A percentile compares a stretch with the other conserved stretches of the same genome.
phyloP scores from a whole-genome alignment of 2,329 filamentous ascomycete genomes.

The Colletotrichum theobromicola region DNA sequence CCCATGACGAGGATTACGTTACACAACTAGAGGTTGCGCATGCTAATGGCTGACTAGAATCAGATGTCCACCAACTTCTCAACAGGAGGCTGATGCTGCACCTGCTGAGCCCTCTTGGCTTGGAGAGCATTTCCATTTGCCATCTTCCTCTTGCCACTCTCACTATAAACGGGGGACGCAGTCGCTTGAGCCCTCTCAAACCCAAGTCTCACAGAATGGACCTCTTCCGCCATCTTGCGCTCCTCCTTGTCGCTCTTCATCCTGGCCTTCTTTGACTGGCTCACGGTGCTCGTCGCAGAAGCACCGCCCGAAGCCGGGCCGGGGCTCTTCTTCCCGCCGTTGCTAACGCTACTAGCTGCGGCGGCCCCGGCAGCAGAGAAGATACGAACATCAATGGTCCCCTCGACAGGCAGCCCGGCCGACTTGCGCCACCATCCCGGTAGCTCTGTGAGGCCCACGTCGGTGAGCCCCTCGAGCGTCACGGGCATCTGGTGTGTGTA shows the following conservation, averaged over 20 bases:
- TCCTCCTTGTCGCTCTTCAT: neutral
- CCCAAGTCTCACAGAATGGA: neutral
- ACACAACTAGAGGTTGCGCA: too few species aligned
- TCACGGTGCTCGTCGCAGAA: neutral
- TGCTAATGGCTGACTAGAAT: neutral
- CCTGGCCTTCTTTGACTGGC: neutral
- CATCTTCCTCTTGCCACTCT: neutral
- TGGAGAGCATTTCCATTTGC: neutral
- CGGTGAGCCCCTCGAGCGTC: conserved; percentile 41
- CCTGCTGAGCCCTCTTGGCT: neutral
- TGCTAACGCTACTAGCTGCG: neutral
- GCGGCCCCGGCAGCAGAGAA: neutral
- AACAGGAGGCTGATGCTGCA: neutral
- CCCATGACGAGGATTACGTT: neutral
- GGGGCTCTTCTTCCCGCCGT: neutral
- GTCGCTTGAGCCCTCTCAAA: neutral
- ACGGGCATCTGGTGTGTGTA: conserved; percentile 54
- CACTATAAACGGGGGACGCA: neutral
- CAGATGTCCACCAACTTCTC: conserved; percentile 17
- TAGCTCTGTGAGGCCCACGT: conserved; percentile 45
- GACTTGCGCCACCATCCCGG: conserved; percentile 47
- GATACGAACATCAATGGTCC: conserved; percentile 13
- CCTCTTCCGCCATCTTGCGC: conserved; percentile 7
- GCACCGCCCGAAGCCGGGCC: neutral
- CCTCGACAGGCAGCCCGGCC: conserved; percentile 7